A percentile compares a stretch with the other conserved stretches of the same genome.
These are phyloP conservation scores for Pseudoscleropodium purum DNA, from an alignment of 225 moss, liverwort and hornwort genomes.

Conservation along the genomic window DNA sequence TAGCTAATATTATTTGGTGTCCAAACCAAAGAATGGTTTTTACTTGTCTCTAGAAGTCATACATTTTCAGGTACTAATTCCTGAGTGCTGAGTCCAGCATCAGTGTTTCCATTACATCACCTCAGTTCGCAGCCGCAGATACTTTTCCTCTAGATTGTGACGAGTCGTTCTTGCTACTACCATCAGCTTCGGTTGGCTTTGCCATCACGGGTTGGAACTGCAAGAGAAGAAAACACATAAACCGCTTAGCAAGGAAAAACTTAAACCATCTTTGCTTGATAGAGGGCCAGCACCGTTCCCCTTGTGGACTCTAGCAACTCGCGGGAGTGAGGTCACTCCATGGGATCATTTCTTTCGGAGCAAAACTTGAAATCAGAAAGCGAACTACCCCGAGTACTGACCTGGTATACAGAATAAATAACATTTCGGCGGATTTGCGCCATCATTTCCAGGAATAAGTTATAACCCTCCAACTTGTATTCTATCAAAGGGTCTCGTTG, in stretches of 20 bases:
- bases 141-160: conserved; percentile 34
- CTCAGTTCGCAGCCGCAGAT: conserved; percentile 23
- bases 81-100: background rate
- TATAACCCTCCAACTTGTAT: conserved; percentile 95
- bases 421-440: conserved; percentile 96
- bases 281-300: background rate
- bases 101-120: background rate
- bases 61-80: background rate
- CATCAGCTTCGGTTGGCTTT: conserved; percentile 35
- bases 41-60: background rate
- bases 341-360: background rate
- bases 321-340: background rate
- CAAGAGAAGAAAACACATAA: background rate
- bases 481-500: conserved; percentile 95
- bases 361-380: background rate
- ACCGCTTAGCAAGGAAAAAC: background rate
- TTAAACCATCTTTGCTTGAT: background rate
- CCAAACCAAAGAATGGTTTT: conserved; percentile 12
- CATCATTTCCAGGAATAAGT: conserved; percentile 95
- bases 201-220: conserved; percentile 63
- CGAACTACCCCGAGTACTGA: background rate
- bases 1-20: conserved; percentile 14
- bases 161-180: conserved; percentile 16
- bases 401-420: conserved; percentile 97
- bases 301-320: background rate